phyloP scores from a whole-genome alignment of 768 basidiomycete genomes.

The Thelephora ganbajun region DNA sequence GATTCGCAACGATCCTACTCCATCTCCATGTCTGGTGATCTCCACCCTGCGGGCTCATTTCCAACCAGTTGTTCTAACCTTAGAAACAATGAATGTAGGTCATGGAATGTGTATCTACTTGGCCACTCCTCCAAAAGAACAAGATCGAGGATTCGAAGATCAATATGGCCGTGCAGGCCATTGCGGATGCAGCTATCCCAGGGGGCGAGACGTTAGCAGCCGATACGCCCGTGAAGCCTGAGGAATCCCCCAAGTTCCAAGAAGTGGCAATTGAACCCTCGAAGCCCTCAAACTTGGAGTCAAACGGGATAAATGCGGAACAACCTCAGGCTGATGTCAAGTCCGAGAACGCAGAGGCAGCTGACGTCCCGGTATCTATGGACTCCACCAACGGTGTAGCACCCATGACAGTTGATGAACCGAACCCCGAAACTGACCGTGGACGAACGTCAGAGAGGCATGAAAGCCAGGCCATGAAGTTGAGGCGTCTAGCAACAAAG shows the following conservation, averaged over 20 bases:
- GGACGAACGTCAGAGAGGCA: too few relatives aligned
- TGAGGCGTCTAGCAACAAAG: constrained; percentile 36
- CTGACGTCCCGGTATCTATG: too few relatives aligned
- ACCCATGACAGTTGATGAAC: too few relatives aligned
- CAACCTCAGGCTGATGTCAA: constrained; percentile 8
- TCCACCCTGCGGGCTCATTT: background rate
- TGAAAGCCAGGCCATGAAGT: too few relatives aligned
- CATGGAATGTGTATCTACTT: constrained; percentile 52
- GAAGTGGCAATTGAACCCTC: too few relatives aligned
- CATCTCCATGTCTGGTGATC: background rate
- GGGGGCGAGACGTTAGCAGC: too few relatives aligned
- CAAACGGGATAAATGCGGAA: too few relatives aligned
- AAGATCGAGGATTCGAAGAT: constrained; percentile 76
- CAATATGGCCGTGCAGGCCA: constrained; percentile 43
- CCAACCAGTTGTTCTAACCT: background rate
- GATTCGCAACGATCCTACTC: background rate
- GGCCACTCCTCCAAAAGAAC: constrained; percentile 79
- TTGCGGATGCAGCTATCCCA: constrained; percentile 13
- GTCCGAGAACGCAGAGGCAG: constrained; percentile 33
- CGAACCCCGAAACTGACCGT: too few relatives aligned
- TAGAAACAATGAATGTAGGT: constrained; percentile 24
- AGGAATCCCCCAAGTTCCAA: too few relatives aligned
- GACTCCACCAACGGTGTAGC: too few relatives aligned
- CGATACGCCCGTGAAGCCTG: too few relatives aligned
- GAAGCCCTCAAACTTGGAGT: too few relatives aligned